Percentiles rank a stretch among this genome's conserved stretches.
These are phyloP conservation scores for Pythium apleroticum DNA, from an alignment of 352 stramenopile genomes.

Conservation along the genomic window DNA sequence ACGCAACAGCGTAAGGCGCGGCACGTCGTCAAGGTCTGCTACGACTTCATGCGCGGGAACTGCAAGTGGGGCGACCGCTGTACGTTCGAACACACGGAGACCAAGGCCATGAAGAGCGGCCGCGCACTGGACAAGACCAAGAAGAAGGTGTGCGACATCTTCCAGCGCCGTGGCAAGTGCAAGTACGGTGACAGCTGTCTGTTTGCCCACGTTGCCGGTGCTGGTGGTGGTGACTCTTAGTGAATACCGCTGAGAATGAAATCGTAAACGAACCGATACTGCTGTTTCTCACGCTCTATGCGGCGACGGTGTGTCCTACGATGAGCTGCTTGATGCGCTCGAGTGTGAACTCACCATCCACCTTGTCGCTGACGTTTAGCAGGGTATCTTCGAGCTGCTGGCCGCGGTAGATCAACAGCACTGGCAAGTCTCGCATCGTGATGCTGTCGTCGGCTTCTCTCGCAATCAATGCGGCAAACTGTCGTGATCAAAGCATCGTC, in stretches of 20 bases:
- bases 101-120: conserved; percentile 60
- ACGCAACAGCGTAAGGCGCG: conserved; percentile 62
- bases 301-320: background rate
- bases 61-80: conserved; percentile 70
- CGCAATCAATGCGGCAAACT: conserved; percentile 67
- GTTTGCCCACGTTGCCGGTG: conserved; percentile 50
- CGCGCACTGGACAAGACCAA: conserved; percentile 53
- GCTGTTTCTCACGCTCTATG: background rate
- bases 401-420: conserved; percentile 67
- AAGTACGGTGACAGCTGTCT: conserved; percentile 76
- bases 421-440: conserved; percentile 56
- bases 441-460: conserved; percentile 71
- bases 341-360: conserved; percentile 70
- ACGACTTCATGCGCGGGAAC: conserved; percentile 78
- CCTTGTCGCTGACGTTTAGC: conserved; percentile 49
- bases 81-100: conserved; percentile 70
- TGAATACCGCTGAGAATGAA: background rate
- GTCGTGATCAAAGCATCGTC: background rate
- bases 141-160: conserved; percentile 55
- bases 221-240: background rate
- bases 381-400: conserved; percentile 55
- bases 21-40: conserved; percentile 75
- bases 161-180: conserved; percentile 44
- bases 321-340: conserved; percentile 32
- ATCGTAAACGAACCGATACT: background rate